These are phyloP conservation scores for Leccinum pellstonianum DNA, from an alignment of 768 basidiomycete species.

Conservation along the genomic window DNA sequence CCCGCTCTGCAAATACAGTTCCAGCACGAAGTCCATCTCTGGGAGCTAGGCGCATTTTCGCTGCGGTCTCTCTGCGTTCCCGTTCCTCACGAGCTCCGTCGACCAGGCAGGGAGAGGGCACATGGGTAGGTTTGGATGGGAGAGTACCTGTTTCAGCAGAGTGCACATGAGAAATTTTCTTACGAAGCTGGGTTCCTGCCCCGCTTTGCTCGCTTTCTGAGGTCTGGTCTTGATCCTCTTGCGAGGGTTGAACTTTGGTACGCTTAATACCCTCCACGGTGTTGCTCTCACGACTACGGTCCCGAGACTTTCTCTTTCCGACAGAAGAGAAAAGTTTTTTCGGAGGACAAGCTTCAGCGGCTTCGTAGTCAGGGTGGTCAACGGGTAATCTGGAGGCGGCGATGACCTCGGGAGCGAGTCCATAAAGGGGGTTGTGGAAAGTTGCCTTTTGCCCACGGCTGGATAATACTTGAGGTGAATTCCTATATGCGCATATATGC, in stretches of 20 bases:
- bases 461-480: constrained; percentile 4
- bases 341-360: constrained; percentile 52
- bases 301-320: constrained; percentile 29
- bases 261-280: constrained; percentile 17
- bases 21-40: constrained; percentile 33
- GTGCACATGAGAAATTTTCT: not conserved
- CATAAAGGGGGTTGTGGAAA: constrained; percentile 64
- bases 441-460: constrained; percentile 68
- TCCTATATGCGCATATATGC: not conserved
- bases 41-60: constrained; percentile 23
- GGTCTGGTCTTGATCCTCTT: constrained; percentile 6
- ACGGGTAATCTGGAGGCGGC: constrained; percentile 53
- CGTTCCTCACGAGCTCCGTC: constrained; percentile 26
- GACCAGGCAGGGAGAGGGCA: not conserved
- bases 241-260: constrained; percentile 5
- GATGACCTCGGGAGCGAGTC: constrained; percentile 41
- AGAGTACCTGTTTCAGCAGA: constrained; percentile 5
- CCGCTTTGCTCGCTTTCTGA: constrained; percentile 20
- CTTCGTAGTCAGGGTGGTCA: constrained; percentile 65
- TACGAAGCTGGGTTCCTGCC: not conserved
- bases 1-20: constrained; percentile 28
- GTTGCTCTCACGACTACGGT: constrained; percentile 22
- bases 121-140: constrained; percentile 5
- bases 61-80: constrained; percentile 23
- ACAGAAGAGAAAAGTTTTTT: constrained; percentile 54